Conservation (phyloP, 345 rosid species). For the Rhizophora apiculata region DNA sequence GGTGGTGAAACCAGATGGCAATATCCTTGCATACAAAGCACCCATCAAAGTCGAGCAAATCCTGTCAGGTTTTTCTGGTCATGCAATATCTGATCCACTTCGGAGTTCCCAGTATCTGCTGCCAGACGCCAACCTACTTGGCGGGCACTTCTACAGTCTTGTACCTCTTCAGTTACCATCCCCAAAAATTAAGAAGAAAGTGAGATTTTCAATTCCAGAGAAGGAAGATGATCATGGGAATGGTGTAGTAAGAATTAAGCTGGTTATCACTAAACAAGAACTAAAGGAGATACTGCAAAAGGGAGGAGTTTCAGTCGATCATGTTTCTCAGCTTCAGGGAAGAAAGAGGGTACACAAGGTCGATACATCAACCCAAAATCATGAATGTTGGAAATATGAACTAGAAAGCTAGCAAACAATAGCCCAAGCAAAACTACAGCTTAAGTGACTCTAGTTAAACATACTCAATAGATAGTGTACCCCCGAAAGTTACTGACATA, state of each 20-base stretch:
- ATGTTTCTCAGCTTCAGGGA: slow-evolving; percentile 44
- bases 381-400: slow-evolving; percentile 48
- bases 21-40: slow-evolving; percentile 59
- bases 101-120: slow-evolving; percentile 39
- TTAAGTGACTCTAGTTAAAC: not conserved
- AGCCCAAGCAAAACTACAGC: not conserved
- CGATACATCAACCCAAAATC: slow-evolving; percentile 16
- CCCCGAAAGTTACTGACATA: slow-evolving; percentile 5
- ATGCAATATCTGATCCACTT: slow-evolving; percentile 47
- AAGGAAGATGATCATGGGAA: slow-evolving; percentile 32
- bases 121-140: slow-evolving; percentile 51
- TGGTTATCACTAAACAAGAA: slow-evolving; percentile 70
- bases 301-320: slow-evolving; percentile 48
- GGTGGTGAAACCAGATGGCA: slow-evolving; percentile 69
- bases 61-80: slow-evolving; percentile 63
- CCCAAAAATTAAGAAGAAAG: slow-evolving; percentile 38
- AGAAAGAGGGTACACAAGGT: slow-evolving; percentile 27
- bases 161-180: slow-evolving; percentile 39
- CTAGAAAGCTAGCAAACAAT: slow-evolving; percentile 46
- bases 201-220: slow-evolving; percentile 54
- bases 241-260: slow-evolving; percentile 61
- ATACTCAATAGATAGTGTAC: slow-evolving; percentile 9
- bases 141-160: slow-evolving; percentile 58
- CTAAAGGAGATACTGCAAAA: slow-evolving; percentile 53
- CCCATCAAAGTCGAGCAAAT: slow-evolving; percentile 56